Evolutionary conservation across 352 stramenopile genomes (phyloP).

Genomic region (Globisporangium apiculatum): DNA sequence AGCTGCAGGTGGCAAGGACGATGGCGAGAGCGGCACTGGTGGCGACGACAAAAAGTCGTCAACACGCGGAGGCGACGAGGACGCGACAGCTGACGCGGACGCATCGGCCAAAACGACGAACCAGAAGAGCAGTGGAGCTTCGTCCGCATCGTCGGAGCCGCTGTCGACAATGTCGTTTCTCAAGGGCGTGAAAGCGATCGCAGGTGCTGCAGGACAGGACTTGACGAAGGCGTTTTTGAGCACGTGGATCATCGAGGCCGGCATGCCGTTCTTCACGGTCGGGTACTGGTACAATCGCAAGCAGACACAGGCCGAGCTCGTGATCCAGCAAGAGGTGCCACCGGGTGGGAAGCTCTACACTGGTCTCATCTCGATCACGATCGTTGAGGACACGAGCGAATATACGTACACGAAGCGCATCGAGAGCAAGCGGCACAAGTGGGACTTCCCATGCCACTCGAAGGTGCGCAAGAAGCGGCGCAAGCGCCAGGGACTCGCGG

Average conservation of each 20-base stretch:
- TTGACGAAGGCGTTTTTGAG: conserved; percentile 75
- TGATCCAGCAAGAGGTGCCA: conserved; percentile 77
- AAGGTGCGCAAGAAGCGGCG: conserved; percentile 85
- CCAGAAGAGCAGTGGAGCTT: conserved; percentile 8
- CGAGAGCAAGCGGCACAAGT: conserved; percentile 81
- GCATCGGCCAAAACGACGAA: neutral
- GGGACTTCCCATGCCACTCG: conserved; percentile 80
- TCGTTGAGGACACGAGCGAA: conserved; percentile 81
- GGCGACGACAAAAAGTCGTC: conserved; percentile 28
- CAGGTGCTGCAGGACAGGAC: conserved; percentile 67
- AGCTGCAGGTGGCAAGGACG: conserved; percentile 18
- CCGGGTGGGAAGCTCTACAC: conserved; percentile 76
- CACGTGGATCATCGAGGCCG: conserved; percentile 74
- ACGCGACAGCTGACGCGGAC: conserved; percentile 10
- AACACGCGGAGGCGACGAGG: conserved; percentile 21
- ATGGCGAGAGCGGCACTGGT: conserved; percentile 13
- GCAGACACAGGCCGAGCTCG: conserved; percentile 78
- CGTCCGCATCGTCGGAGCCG: conserved; percentile 28
- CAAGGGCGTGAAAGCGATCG: conserved; percentile 76
- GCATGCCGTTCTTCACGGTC: conserved; percentile 84
- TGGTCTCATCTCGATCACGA: conserved; percentile 75
- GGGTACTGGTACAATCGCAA: conserved; percentile 88
- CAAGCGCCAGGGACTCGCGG: conserved; percentile 71
- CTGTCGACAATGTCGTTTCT: conserved; percentile 74
- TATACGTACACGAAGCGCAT: conserved; percentile 80